Conservation (phyloP, 192 early-diverging fungal species). For the Coemansia interrupta region DNA sequence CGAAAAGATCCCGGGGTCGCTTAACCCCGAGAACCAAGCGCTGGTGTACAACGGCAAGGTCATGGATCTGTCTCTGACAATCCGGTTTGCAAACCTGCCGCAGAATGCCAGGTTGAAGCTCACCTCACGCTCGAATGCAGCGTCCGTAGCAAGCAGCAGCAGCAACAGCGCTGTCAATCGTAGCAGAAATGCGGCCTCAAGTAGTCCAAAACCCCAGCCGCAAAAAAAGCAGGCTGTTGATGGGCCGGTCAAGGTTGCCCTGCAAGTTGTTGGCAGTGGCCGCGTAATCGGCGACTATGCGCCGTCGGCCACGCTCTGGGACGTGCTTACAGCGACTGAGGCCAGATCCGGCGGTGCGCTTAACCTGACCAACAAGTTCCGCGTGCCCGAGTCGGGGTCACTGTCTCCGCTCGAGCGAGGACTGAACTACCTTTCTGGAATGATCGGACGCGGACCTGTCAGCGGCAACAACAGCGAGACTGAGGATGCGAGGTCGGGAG, state of each 20-base stretch:
- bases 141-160: conserved; percentile 1
- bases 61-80: conserved; percentile 68
- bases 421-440: not conserved
- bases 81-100: conserved; percentile 80
- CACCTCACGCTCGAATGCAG: conserved; percentile 12
- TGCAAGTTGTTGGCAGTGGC: conserved; percentile 69
- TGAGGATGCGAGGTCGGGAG: not conserved
- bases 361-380: conserved; percentile 23
- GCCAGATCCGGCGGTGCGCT: conserved; percentile 14
- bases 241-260: conserved; percentile 58
- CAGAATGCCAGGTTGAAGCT: conserved; percentile 73
- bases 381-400: conserved; percentile 1
- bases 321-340: conserved; percentile 25
- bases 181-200: not conserved
- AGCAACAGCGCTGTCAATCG: not conserved
- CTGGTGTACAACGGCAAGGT: conserved; percentile 64
- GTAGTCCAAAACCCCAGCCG: too few relatives aligned
- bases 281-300: conserved; percentile 65
- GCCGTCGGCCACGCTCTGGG: conserved; percentile 65
- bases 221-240: conserved; percentile 4
- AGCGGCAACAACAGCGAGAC: conserved; percentile 6
- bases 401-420: conserved; percentile 1
- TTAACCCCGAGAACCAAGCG: conserved; percentile 55
- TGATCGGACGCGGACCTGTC: not conserved
- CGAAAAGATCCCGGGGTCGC: conserved; percentile 55